These are phyloP conservation scores for Cytauxzoon felis DNA, from an alignment of 169 alveolate genomes.

Conservation along the genomic window DNA sequence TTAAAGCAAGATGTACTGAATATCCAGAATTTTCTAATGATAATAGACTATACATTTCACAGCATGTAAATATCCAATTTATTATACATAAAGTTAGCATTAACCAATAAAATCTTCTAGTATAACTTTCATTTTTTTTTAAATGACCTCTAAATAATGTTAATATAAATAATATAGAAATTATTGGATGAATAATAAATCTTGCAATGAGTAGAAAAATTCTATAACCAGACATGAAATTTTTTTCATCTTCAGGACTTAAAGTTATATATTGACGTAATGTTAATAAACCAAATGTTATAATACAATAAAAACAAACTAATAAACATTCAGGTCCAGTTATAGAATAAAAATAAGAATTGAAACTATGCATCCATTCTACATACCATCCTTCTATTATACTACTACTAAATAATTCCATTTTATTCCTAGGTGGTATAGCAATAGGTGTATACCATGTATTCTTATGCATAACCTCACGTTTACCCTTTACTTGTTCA, in stretches of 20 bases:
- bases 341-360: slow-evolving; percentile 13
- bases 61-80: not conserved
- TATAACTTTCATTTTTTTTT: not conserved
- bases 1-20: slow-evolving; percentile 32
- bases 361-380: slow-evolving; percentile 63
- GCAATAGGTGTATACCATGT: slow-evolving; percentile 19
- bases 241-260: not conserved
- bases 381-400: slow-evolving; percentile 39
- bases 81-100: slow-evolving; percentile 6
- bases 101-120: not conserved
- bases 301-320: slow-evolving; percentile 2
- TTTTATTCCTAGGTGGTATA: slow-evolving; percentile 18
- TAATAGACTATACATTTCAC: not conserved
- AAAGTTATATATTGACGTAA: slow-evolving; percentile 27
- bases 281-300: not conserved
- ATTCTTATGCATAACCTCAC: slow-evolving; percentile 25
- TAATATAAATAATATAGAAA: not conserved
- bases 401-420: slow-evolving; percentile 36
- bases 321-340: slow-evolving; percentile 24
- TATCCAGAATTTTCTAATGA: slow-evolving; percentile 18
- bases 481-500: not conserved
- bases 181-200: not conserved
- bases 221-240: not conserved
- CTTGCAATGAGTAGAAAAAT: not conserved
- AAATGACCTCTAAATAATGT: no score